Base-by-base conservation (phyloP, 768 basidiomycete genomes). In the Coprinopsis cinerea region DNA sequence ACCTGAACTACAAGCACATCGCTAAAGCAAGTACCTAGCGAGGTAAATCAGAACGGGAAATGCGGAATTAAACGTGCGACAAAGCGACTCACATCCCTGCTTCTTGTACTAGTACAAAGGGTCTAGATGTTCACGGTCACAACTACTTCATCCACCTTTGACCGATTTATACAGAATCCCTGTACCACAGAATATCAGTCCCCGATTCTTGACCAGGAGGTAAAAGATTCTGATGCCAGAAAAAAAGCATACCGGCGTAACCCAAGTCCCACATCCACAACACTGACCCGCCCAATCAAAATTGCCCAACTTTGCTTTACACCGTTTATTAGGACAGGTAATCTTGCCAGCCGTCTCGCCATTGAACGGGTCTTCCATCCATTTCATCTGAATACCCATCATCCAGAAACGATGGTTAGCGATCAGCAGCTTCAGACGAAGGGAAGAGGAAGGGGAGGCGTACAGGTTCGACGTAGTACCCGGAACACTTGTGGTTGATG, bases 391-490 rank as follows among this genome's bases (percentile, higher is more conserved):
- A 14, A 51, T 14, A 45, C 26, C 27, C 9, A 53, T 20, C 6
- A 6, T 9, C 10, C n/a, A n/a, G n/a, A 20, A 15, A 18, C 24
- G 13, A 27, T 15, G 11, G 20, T 3, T 11, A 22, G n/a, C 7
- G n/a, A 47, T 47, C 9, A 24, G 27, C 27, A 35, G 32, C n/a
- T n/a, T n/a, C n/a, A 22, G 26, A 17, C n/a, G n/a, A 4, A 22
- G 2, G 15, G 39, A 13, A 23, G 42, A 47, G 30, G 7, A 26
- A 24, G 15, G 23, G 24, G 23, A 47, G 40, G 40, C 88, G 57
- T 59, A 96, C 92, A 27, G 93, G 92, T 63, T 98, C 95, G 39
- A 97, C 82, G 61, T 97, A 98, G 65, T 99, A 99, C 6, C 93
- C 94, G 1, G 93, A 95, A 66, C 96, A 98, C 58, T 85, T 84